phyloP scores from a whole-genome alignment of 306 rosid genomes.

The Betula pendula region DNA sequence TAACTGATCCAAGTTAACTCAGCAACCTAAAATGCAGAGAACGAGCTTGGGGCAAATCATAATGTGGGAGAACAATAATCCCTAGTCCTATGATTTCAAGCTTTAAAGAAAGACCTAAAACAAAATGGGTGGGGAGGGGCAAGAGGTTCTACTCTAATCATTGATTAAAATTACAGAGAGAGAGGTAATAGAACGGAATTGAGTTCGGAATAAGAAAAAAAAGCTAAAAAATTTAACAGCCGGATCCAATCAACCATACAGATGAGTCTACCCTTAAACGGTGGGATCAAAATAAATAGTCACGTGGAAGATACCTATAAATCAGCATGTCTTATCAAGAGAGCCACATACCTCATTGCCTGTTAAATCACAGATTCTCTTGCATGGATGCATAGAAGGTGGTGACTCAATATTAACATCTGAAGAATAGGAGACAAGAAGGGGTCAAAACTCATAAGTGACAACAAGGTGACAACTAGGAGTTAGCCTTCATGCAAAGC shows the following conservation, averaged over 20 bases:
- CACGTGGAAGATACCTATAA: not conserved
- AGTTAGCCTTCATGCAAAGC: no score
- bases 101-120: not conserved
- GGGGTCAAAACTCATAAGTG: not conserved
- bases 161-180: not conserved
- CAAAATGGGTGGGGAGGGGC: not conserved
- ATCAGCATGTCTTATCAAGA: slow-evolving; percentile 10
- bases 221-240: not conserved
- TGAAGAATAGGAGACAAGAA: slow-evolving; percentile 35
- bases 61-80: not conserved
- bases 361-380: slow-evolving; percentile 83
- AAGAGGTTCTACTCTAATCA: not conserved
- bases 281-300: not conserved
- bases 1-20: not conserved
- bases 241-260: not conserved
- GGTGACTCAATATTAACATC: slow-evolving; percentile 86
- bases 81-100: not conserved
- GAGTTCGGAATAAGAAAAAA: not conserved
- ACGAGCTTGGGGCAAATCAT: not conserved
- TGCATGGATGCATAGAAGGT: slow-evolving; percentile 92
- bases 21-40: not conserved
- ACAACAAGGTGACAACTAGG: not conserved
- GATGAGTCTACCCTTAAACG: not conserved
- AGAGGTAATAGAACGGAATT: not conserved
- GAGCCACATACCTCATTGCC: slow-evolving; percentile 70